Conservation (phyloP, 495 filamentous ascomycete genomes). For the Neurospora sp. region DNA sequence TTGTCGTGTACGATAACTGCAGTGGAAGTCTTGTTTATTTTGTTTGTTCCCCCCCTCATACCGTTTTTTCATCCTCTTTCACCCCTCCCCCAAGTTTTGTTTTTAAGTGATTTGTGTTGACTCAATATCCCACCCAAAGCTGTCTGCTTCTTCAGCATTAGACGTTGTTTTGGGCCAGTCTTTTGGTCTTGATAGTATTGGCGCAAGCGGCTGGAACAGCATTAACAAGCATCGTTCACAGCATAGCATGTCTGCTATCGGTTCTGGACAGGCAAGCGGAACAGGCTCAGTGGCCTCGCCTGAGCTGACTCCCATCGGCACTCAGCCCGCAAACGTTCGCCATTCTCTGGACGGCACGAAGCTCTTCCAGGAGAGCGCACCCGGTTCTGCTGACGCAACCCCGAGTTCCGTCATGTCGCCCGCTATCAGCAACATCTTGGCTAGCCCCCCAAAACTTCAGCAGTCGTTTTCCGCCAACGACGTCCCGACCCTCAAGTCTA, state of each 20-base stretch:
- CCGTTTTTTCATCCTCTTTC: neutral
- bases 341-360: constrained; percentile 42
- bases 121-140: constrained; percentile 23
- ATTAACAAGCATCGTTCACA: constrained; percentile 73
- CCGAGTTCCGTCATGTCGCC: constrained; percentile 26
- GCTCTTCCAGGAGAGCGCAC: constrained; percentile 18
- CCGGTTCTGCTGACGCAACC: constrained; percentile 13
- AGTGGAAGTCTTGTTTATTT: neutral
- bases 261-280: constrained; percentile 25
- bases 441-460: constrained; percentile 59
- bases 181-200: constrained; percentile 47
- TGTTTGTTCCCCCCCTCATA: neutral
- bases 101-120: constrained; percentile 6
- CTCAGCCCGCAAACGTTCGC: constrained; percentile 37
- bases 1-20: neutral
- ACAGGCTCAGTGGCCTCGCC: constrained; percentile 22
- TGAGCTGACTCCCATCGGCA: constrained; percentile 31
- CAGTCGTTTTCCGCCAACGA: constrained; percentile 87
- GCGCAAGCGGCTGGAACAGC: constrained; percentile 48
- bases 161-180: constrained; percentile 68
- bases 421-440: constrained; percentile 30
- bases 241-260: constrained; percentile 66
- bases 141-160: constrained; percentile 71
- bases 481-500: constrained; percentile 68
- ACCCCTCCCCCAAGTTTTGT: neutral